phyloP scores from a whole-genome alignment of 495 filamentous ascomycete genomes.

The Melanomma pulvis-pyrius region DNA sequence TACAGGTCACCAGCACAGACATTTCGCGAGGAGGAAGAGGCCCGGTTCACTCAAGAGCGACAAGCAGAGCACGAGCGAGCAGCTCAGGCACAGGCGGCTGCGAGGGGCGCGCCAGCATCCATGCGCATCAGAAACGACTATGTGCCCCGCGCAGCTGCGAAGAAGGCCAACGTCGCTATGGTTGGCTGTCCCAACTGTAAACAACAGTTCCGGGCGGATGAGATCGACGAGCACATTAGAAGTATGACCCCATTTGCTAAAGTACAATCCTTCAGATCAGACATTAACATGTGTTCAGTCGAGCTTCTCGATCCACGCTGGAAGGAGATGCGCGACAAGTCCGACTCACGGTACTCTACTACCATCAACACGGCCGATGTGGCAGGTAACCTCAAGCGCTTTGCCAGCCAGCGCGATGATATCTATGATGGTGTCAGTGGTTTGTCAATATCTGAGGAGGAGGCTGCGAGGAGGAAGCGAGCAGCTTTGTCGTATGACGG shows the following conservation, averaged over 20 bases:
- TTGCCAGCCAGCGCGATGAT: conserved; percentile 88
- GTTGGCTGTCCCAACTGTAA: conserved; percentile 93
- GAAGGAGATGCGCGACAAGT: conserved; percentile 92
- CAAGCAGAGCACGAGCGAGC: conserved; percentile 69
- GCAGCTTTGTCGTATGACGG: conserved; percentile 69
- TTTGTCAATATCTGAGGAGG: conserved; percentile 69
- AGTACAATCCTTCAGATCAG: conserved; percentile 4
- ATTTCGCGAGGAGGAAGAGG: conserved; percentile 64
- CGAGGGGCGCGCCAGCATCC: conserved; percentile 66
- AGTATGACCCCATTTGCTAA: conserved; percentile 52
- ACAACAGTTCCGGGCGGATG: conserved; percentile 80
- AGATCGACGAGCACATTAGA: conserved; percentile 91
- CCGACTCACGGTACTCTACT: conserved; percentile 78
- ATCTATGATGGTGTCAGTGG: conserved; percentile 82
- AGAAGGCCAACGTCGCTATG: conserved; percentile 64
- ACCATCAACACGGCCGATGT: conserved; percentile 85
- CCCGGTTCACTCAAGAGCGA: conserved; percentile 66
- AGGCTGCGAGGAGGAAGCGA: conserved; percentile 74
- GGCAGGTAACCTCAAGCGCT: conserved; percentile 92
- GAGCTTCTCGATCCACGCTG: conserved; percentile 93
- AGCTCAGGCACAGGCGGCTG: conserved; percentile 76
- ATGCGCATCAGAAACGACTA: conserved; percentile 96
- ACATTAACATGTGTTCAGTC: conserved; percentile 51
- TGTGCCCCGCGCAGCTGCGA: conserved; percentile 78
- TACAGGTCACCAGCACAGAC: conserved; percentile 13